phyloP scores from a whole-genome alignment of 2,329 filamentous ascomycete genomes.

The Alternaria solani region DNA sequence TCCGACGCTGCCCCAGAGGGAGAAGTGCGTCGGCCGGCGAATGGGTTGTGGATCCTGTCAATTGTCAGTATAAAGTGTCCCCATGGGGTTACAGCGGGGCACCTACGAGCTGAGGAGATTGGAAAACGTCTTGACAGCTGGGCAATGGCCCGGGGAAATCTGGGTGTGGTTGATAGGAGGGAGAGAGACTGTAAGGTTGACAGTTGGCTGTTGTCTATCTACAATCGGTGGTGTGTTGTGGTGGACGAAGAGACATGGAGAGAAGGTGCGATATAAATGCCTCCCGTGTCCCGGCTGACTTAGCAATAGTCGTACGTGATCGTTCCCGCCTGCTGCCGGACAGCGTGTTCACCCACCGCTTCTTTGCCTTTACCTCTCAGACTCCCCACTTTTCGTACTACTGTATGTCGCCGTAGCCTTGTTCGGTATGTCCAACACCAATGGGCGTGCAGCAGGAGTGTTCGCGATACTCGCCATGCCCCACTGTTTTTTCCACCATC shows the following conservation, averaged over 20 bases:
- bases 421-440: constrained; percentile 25
- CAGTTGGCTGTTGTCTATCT: constrained; percentile 16
- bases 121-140: constrained; percentile 94
- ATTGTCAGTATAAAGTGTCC: constrained; percentile 29
- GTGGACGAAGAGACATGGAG: constrained; percentile 13
- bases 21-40: constrained; percentile 94
- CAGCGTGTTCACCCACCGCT: constrained; percentile 42
- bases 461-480: constrained; percentile 27
- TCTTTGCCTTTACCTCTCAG: constrained; percentile 27
- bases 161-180: constrained; percentile 22
- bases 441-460: constrained; percentile 24
- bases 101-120: constrained; percentile 96
- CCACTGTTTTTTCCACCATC: constrained; percentile 32
- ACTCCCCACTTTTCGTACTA: constrained; percentile 37
- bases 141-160: constrained; percentile 52
- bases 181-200: constrained; percentile 14
- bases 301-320: constrained; percentile 29
- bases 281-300: constrained; percentile 26
- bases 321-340: constrained; percentile 38
- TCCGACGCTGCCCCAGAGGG: constrained; percentile 81
- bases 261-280: constrained; percentile 29
- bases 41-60: constrained; percentile 87
- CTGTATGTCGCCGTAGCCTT: constrained; percentile 22
- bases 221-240: constrained; percentile 15
- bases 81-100: constrained; percentile 22